Evolutionary conservation across 441 rosid genomes (phyloP).

Genomic region (Arabidopsis hybrid): DNA sequence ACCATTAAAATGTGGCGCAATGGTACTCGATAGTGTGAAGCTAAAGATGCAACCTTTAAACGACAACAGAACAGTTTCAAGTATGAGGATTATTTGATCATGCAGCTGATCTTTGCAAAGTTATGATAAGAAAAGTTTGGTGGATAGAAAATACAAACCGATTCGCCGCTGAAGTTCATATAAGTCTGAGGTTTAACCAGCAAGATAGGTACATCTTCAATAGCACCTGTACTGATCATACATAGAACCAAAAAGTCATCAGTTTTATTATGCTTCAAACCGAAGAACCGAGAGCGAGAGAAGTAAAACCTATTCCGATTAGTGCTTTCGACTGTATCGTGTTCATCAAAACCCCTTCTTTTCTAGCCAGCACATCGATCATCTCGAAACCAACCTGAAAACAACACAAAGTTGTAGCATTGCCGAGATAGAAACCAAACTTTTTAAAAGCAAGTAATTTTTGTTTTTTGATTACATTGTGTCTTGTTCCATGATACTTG

Average conservation of each 20-base stretch:
- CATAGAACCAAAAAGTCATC: conserved; percentile 45
- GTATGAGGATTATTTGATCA: background rate
- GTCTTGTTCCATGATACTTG: conserved; percentile 95
- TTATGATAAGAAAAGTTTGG: background rate
- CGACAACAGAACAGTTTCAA: conserved; percentile 27
- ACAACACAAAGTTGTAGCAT: conserved; percentile 4
- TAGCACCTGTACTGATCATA: conserved; percentile 82
- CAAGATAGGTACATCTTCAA: conserved; percentile 85
- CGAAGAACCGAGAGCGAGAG: conserved; percentile 13
- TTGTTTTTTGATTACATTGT: conserved; percentile 71
- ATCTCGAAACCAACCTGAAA: conserved; percentile 92
- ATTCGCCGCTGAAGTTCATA: conserved; percentile 94
- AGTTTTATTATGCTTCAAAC: conserved; percentile 28
- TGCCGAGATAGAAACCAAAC: background rate
- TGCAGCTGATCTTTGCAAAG: conserved; percentile 2
- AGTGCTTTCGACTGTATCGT: conserved; percentile 93
- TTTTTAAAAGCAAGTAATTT: background rate
- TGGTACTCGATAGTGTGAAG: conserved; percentile 87
- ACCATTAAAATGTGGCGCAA: conserved; percentile 92
- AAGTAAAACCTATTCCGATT: conserved; percentile 82
- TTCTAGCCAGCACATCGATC: conserved; percentile 73
- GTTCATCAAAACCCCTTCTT: conserved; percentile 70
- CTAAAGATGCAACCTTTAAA: conserved; percentile 88
- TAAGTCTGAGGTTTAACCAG: conserved; percentile 92
- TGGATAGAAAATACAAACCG: conserved; percentile 60